A percentile compares a stretch with the other conserved stretches of the same genome.
Conservation (phyloP, 148 eudicot genomes). For the Hydrangea macrophylla region DNA sequence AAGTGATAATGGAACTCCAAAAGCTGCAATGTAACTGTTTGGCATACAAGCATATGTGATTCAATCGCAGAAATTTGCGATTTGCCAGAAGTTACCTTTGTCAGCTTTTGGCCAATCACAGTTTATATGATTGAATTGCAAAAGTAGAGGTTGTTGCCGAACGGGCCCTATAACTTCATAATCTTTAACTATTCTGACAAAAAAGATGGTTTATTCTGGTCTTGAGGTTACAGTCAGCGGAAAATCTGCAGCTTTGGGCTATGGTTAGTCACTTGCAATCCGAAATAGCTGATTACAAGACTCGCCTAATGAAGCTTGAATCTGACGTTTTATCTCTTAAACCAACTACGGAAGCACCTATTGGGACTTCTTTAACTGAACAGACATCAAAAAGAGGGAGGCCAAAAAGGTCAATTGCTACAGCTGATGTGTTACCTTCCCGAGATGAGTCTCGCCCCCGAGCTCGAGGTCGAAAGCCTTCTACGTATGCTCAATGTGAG, state of each 20-base stretch:
- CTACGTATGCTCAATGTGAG: background rate
- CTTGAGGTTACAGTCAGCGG: constrained; percentile 21
- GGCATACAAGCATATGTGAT: too few relatives aligned
- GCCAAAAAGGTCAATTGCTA: constrained; percentile 14
- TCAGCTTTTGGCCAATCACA: too few relatives aligned
- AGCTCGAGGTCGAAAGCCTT: constrained; percentile 13
- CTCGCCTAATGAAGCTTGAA: constrained; percentile 20
- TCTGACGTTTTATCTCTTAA: constrained; percentile 2
- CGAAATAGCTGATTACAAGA: constrained; percentile 21
- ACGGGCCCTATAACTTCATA: too few relatives aligned
- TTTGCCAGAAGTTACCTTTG: too few relatives aligned
- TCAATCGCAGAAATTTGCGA: too few relatives aligned
- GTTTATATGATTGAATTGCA: too few relatives aligned
- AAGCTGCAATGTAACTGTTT: too few relatives aligned
- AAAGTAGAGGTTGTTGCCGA: too few relatives aligned
- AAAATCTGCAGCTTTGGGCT: constrained; percentile 26
- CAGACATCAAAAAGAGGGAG: constrained; percentile 21
- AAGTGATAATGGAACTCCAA: too few relatives aligned
- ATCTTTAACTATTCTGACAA: background rate
- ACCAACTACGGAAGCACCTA: constrained; percentile 10
- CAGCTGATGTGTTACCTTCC: background rate
- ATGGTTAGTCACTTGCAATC: constrained; percentile 17
- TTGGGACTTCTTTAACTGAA: constrained; percentile 4
- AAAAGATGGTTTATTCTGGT: background rate
- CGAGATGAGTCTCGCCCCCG: constrained; percentile 7